Evolutionary conservation across 768 basidiomycete genomes (phyloP), one percentile per base, ranked within the genome.

Genomic region (Pulveroboletus ravenelii): DNA sequence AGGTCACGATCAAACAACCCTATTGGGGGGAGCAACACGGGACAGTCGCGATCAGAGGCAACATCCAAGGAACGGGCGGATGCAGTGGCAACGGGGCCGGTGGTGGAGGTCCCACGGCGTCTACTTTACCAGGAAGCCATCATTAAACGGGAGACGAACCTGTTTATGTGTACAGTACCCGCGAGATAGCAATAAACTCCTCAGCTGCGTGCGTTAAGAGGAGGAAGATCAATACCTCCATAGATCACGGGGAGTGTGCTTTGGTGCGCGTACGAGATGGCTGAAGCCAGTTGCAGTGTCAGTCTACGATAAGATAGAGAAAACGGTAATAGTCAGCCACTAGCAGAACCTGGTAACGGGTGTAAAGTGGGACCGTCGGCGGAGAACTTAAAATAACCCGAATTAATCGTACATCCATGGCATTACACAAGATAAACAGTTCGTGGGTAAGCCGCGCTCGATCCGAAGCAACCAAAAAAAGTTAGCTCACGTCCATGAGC

Each of bases 1-100:
- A 23, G 13, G 27, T 29, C 7, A 39, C 45, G 6, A 45, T 51
- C 45, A 66, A 58, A n/a, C 51, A 52, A 14, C 54, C 53, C 12
- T 61, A 54, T 14, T 47, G 53, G 41, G 63, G 54, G 0, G 56
- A 46, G 14, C 1, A 1, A 0, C 23, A 45, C 0, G 6, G 3
- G 1, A 31, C 0, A 0, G 1, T 25, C n/a, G n/a, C n/a, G 20
- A 46, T 18, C 23, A 29, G 25, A 0, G 0, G 8, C 9, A 34
- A 20, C 2, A 43, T 34, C 10, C 51, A 44, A 10, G 48, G 39
- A 20, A 42, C 42, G 1, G 9, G 41, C 0, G n/a, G 38, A 23
- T 40, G 47, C 23, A 14, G 31, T 17, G 5, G 30, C 34, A 48
- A 38, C 38, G n/a, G 13, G 3, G n/a, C 17, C 13, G 31, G 41